Evolutionary conservation across 2,329 filamentous ascomycete genomes (phyloP), one percentile per base, ranked within the genome.

Genomic region (Ustilaginoidea virens): DNA sequence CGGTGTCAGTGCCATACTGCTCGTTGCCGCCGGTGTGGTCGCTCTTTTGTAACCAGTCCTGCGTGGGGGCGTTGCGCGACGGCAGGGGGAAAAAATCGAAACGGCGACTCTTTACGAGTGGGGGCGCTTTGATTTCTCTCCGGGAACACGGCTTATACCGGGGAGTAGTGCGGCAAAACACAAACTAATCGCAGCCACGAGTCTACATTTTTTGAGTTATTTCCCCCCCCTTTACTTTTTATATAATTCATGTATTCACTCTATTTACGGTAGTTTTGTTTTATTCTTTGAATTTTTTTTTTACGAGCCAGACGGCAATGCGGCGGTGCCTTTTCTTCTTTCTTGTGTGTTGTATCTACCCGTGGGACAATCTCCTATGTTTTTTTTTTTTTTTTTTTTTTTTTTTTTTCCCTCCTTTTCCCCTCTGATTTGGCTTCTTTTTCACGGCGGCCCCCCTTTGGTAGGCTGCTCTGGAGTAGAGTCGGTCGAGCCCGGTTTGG

Each of bases 1-100:
- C 9, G 43, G 50, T 19, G 44, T 49, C 38, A 56, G 52, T 40
- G 43, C 45, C n/a, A 39, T 55, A 28, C 48, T 56, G 13, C 42
- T 56, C 21, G 41, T 47, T 21, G 52, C 46, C 24, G 53, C 48
- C 26, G 52, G 48, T 32, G 37, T 48, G 33, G 36, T 54, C 20
- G 51, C 48, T 27, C 50, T 56, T 28, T 38, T 56, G 39, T 56
- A 52, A 42, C n/a, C n/a, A n/a, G n/a, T n/a, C n/a, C n/a, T n/a
- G n/a, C n/a, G n/a, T n/a, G n/a, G n/a, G n/a, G n/a, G n/a, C n/a
- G n/a, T n/a, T n/a, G n/a, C n/a, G n/a, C n/a, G n/a, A n/a, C 13
- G 7, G 25, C 10, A 17, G 8, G 20, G 12, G 22, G 22, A 17
- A 29, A 15, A n/a, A 26, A 9, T 7, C 3, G 14, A 23, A 8